Conservation (phyloP, 495 filamentous ascomycete species). For the Venustampulla echinocandica region DNA sequence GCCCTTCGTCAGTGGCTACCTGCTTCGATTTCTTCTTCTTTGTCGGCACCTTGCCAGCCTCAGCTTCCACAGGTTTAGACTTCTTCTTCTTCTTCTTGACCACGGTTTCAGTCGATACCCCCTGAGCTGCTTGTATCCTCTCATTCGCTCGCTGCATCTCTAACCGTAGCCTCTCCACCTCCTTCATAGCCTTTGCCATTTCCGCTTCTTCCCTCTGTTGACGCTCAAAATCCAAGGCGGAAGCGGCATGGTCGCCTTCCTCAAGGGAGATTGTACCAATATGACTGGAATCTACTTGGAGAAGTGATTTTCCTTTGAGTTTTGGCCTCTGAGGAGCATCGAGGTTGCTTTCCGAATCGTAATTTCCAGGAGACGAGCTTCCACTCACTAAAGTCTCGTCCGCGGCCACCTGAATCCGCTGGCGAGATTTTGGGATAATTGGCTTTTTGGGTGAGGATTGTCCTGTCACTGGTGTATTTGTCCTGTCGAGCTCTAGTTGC, state of each 20-base stretch:
- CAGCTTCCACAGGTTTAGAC: slow-evolving; percentile 22
- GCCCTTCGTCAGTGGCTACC: slow-evolving; percentile 13
- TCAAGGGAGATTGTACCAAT: slow-evolving; percentile 57
- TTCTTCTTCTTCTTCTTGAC: slow-evolving; percentile 71
- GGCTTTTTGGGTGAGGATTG: slow-evolving; percentile 20
- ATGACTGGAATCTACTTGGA: slow-evolving; percentile 79
- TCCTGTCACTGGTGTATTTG: slow-evolving; percentile 18
- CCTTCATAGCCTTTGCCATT: slow-evolving; percentile 73
- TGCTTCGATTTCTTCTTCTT: slow-evolving; percentile 31
- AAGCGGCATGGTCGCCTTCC: slow-evolving; percentile 36
- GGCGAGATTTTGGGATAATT: slow-evolving; percentile 12
- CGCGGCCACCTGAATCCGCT: slow-evolving; percentile 29
- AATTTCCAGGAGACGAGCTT: slow-evolving; percentile 25
- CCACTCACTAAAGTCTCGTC: slow-evolving; percentile 25
- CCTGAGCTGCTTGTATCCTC: slow-evolving; percentile 61
- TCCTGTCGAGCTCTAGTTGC: slow-evolving; percentile 64
- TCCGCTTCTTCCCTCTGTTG: slow-evolving; percentile 59
- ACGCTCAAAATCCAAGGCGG: slow-evolving; percentile 36
- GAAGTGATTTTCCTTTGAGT: slow-evolving; percentile 46
- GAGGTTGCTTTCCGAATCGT: slow-evolving; percentile 30
- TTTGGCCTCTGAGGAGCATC: slow-evolving; percentile 22
- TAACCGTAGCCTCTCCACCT: slow-evolving; percentile 74
- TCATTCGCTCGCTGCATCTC: slow-evolving; percentile 92
- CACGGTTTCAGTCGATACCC: slow-evolving; percentile 59
- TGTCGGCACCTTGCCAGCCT: slow-evolving; percentile 16